Conservation (phyloP, 2,329 filamentous ascomycete genomes). For the Ophiostoma ulmi region DNA sequence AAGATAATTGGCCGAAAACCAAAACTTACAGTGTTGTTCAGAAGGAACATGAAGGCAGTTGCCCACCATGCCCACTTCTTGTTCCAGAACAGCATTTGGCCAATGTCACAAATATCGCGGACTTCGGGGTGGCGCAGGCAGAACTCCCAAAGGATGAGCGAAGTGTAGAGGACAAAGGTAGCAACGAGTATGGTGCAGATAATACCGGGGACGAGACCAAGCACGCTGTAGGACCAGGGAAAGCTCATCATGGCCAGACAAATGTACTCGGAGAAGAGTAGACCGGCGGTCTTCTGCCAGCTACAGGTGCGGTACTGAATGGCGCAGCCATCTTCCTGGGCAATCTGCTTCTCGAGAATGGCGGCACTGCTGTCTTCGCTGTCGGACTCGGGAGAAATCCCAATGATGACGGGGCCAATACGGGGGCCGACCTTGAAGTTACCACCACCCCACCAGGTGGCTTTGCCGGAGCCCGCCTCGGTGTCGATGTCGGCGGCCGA, state of each 20-base stretch:
- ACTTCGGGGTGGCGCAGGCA: conserved; percentile 87
- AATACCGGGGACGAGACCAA: conserved; percentile 80
- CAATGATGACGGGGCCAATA: conserved; percentile 44
- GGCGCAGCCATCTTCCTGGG: conserved; percentile 66
- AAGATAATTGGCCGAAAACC: conserved; percentile 12
- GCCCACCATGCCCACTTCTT: conserved; percentile 66
- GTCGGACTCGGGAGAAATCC: conserved; percentile 37
- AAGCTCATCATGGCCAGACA: conserved; percentile 93
- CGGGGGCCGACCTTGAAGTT: conserved; percentile 46
- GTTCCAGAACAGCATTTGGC: conserved; percentile 90
- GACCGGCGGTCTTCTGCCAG: conserved; percentile 88
- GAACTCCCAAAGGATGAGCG: conserved; percentile 64
- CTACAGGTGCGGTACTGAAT: conserved; percentile 92
- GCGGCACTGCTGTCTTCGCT: conserved; percentile 44
- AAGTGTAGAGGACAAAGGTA: conserved; percentile 73
- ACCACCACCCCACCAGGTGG: conserved; percentile 39
- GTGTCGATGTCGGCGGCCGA: background rate
- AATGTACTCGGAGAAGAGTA: conserved; percentile 94
- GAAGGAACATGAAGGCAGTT: conserved; percentile 78
- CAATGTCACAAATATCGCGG: conserved; percentile 88
- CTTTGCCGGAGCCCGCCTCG: conserved; percentile 31
- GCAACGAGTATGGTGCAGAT: conserved; percentile 79
- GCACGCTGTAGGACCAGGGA: conserved; percentile 82
- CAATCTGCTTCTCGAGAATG: conserved; percentile 63
- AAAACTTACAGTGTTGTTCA: conserved; percentile 69